Conservation (phyloP, 2,329 filamentous ascomycete species). For the Tolypocladium nubicola region DNA sequence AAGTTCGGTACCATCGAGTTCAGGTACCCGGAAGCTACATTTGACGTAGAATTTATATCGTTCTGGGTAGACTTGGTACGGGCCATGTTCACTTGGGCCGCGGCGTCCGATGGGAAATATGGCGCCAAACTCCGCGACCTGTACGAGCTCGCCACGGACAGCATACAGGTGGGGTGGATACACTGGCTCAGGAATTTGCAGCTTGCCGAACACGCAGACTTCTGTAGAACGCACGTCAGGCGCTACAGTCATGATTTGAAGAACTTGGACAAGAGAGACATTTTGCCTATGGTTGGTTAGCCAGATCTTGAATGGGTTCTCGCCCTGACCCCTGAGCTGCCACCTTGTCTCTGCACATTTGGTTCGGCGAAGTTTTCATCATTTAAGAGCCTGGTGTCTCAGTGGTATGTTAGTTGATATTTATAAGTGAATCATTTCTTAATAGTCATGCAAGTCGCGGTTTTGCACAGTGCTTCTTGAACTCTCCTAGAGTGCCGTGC, state of each 20-base stretch:
- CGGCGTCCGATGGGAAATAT: slow-evolving; percentile 7
- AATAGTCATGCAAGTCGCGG: too few species aligned
- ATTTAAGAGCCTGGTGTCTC: neutral
- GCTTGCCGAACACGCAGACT: slow-evolving; percentile 3
- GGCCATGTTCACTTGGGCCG: slow-evolving; percentile 11
- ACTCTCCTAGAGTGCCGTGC: neutral
- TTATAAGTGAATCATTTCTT: too few species aligned
- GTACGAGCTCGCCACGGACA: slow-evolving; percentile 12
- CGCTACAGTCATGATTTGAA: slow-evolving; percentile 7
- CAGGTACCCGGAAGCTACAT: slow-evolving; percentile 15
- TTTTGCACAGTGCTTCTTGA: neutral
- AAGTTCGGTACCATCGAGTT: slow-evolving; percentile 15
- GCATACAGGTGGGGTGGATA: slow-evolving; percentile 8
- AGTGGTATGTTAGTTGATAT: too few species aligned
- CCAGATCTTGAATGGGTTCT: too few species aligned
- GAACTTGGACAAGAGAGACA: slow-evolving; percentile 11
- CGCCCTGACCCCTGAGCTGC: neutral
- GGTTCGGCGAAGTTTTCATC: neutral
- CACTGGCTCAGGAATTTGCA: slow-evolving; percentile 10
- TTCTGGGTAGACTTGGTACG: slow-evolving; percentile 14
- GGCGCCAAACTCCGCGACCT: slow-evolving; percentile 8
- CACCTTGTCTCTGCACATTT: neutral
- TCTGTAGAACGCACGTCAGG: slow-evolving; percentile 7
- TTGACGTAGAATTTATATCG: slow-evolving; percentile 13
- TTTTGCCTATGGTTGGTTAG: slow-evolving; percentile 4